A percentile compares a stretch with the other conserved stretches of the same genome.
These are phyloP conservation scores for Chimonanthus praecox DNA, from an alignment of 164 flowering plant genomes.

Conservation along the genomic window DNA sequence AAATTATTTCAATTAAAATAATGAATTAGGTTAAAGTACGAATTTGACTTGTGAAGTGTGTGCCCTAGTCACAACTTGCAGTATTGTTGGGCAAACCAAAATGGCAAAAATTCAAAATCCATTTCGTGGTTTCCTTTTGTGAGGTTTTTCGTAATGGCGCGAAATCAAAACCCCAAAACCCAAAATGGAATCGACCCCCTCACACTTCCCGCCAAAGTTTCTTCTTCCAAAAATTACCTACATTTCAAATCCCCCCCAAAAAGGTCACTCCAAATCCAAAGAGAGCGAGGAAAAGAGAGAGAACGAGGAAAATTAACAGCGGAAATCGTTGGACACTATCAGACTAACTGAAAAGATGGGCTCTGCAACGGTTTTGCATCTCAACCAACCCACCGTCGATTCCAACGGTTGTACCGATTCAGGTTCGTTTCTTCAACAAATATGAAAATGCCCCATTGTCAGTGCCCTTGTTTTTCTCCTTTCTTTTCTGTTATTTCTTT, in stretches of 20 bases:
- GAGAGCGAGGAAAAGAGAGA: too few species aligned
- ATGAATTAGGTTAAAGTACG: too few species aligned
- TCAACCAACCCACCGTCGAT: neutral
- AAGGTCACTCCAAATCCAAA: neutral
- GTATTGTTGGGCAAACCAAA: too few species aligned
- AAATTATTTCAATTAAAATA: too few species aligned
- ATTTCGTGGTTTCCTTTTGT: neutral
- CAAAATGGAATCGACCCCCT: neutral
- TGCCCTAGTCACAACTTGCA: too few species aligned
- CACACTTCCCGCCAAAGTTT: slow-evolving; percentile 6
- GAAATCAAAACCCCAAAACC: neutral
- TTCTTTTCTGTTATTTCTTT: neutral
- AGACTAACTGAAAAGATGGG: slow-evolving; percentile 15
- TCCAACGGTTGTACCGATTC: slow-evolving; percentile 6
- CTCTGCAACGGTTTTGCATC: slow-evolving; percentile 19
- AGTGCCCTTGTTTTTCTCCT: neutral
- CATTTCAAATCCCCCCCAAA: neutral
- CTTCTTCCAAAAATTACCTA: neutral
- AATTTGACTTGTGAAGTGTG: too few species aligned
- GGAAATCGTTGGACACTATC: neutral
- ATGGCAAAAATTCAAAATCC: too few species aligned
- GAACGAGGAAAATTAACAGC: too few species aligned
- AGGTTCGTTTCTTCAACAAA: slow-evolving; percentile 4
- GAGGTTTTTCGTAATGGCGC: neutral
- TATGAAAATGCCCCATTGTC: neutral